Base-by-base conservation (phyloP, 768 basidiomycete genomes). In the Boletus sp. region DNA sequence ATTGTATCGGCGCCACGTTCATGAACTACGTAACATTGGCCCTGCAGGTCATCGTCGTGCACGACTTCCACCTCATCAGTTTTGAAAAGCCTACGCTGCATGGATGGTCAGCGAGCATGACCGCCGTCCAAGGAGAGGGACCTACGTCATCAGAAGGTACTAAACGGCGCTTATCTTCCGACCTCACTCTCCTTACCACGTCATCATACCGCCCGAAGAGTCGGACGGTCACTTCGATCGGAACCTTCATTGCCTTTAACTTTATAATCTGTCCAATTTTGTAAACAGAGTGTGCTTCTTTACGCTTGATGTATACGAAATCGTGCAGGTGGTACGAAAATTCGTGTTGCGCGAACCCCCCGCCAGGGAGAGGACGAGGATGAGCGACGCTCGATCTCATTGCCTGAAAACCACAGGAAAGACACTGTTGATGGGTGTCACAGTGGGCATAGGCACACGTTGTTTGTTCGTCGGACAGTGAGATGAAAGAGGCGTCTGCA, bases 181-280 rank as follows among this genome's bases (percentile, higher is more conserved):
- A 48, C 52, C 50, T 63, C n/a, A 67, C 44, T 41, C 36, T 59
- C 39, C 60, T 64, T 18, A 72, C 68, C 44, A 75, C 67, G 18
- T 79, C 70, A 61, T 82, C 77, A 61, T 78, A 76, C 3, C 84
- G 77, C 2, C 75, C 77, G 41, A 82, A 77, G n/a, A 73, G 59
- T 12, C 63, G 75, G 12, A 88, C 73, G 8, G 69, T 63, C 4
- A 74, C 62, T 41, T 79, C 66, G 9, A 58, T 55, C 14, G 67
- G 62, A 28, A 57, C 42, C 7, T 55, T 62, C 29, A 65, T 66
- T n/a, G 62, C 58, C 41, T 61, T 59, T 18, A 87, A 66, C 5
- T 70, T 64, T 15, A 73, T 58, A 39, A 91, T 81, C 60, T 88
- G 87, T 0, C 78, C 86, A 51, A 90, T 81, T 6, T 74, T 66